phyloP scores from a whole-genome alignment of 148 eudicot genomes.

The Chenopodium berlandieri region DNA sequence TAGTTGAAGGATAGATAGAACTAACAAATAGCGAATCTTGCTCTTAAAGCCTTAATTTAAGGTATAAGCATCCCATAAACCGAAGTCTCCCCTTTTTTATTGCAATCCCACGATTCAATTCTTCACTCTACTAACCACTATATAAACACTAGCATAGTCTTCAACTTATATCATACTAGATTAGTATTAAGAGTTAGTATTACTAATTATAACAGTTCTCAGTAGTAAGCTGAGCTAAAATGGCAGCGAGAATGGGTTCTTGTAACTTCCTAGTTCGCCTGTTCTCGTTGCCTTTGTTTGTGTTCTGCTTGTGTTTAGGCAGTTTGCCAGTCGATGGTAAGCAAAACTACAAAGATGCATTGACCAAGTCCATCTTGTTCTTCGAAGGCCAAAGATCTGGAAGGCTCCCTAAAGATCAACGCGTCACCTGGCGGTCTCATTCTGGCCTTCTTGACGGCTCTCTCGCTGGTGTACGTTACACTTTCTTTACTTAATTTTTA shows the following conservation, averaged over 20 bases:
- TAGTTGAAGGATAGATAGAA: not conserved
- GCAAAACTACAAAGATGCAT: conserved; percentile 73
- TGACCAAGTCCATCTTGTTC: conserved; percentile 76
- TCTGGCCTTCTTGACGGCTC: conserved; percentile 72
- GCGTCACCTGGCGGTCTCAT: conserved; percentile 52
- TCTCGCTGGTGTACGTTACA: conserved; percentile 51
- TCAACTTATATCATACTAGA: not conserved
- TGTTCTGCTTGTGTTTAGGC: conserved; percentile 17
- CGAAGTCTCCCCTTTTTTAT: conserved; percentile 3
- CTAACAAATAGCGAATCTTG: conserved; percentile 10
- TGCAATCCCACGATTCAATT: not conserved
- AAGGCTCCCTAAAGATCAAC: conserved; percentile 45
- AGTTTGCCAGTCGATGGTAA: conserved; percentile 21
- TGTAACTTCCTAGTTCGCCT: conserved; percentile 2
- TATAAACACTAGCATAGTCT: conserved; percentile 16
- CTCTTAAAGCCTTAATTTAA: conserved; percentile 28
- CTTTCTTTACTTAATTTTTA: not conserved
- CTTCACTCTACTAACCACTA: not conserved
- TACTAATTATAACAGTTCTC: not conserved
- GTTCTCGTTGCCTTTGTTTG: conserved; percentile 16
- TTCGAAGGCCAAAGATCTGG: conserved; percentile 94
- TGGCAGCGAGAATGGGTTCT: conserved; percentile 19
- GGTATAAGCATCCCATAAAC: conserved; percentile 26
- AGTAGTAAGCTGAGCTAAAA: not conserved
- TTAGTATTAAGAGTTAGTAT: not conserved